Conservation (phyloP, 805 yeast species). For the Barnettozyma siamensis region DNA sequence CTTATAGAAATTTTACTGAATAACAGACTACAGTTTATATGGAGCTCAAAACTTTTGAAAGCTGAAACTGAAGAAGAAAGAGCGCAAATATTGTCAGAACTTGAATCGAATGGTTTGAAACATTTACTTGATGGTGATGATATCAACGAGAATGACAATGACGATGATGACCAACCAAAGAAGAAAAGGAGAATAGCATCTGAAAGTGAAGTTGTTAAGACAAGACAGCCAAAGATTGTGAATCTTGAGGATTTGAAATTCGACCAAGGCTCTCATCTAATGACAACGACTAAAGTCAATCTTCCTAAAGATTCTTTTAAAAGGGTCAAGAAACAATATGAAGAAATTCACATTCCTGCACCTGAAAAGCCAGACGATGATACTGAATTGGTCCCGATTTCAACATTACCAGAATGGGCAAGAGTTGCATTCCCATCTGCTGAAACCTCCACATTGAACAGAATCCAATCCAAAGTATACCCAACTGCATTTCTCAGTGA, state of each 20-base stretch:
- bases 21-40: constrained; percentile 48
- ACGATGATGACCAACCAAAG: constrained; percentile 14
- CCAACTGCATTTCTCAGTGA: constrained; percentile 73
- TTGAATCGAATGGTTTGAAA: constrained; percentile 38
- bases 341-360: constrained; percentile 89
- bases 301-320: constrained; percentile 84
- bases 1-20: constrained; percentile 43
- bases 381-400: constrained; percentile 45
- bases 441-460: constrained; percentile 64
- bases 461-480: constrained; percentile 77
- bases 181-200: constrained; percentile 24
- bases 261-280: constrained; percentile 66
- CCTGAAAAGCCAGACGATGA: constrained; percentile 48
- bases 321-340: constrained; percentile 66
- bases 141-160: constrained; percentile 7
- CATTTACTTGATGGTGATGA: constrained; percentile 33
- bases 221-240: constrained; percentile 45
- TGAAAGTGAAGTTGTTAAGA: neutral
- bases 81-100: constrained; percentile 32
- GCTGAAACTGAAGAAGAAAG: constrained; percentile 34
- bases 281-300: constrained; percentile 60
- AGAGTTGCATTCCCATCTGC: constrained; percentile 63
- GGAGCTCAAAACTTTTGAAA: constrained; percentile 44
- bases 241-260: constrained; percentile 60
- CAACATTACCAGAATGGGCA: constrained; percentile 78